Evolutionary conservation across 2,329 filamentous ascomycete genomes (phyloP), one percentile per base, ranked within the genome.

Genomic region (Colletotrichum cuscutae): DNA sequence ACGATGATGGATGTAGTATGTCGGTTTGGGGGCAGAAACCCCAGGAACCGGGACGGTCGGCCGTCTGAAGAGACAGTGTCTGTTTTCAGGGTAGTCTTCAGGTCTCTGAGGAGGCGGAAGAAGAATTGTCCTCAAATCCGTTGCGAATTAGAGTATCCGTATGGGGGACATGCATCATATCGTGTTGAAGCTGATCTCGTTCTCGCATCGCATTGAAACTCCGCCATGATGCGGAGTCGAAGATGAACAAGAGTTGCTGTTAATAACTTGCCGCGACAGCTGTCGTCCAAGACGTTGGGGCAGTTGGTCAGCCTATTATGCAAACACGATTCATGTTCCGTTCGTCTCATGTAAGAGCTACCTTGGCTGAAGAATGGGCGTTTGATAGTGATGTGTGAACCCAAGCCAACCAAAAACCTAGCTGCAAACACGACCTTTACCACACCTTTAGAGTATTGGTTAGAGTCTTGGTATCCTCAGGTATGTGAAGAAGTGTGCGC

Each of bases 1-100:
- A 65, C 28, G n/a, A 15, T 8, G 42, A 4, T 5, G 6, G 22
- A 12, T 7, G 30, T 13, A 73, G 54, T 26, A 60, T 73, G 60
- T 57, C 61, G 12, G 35, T 71, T 13, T 73, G 71, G 67, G 67
- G 60, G 5, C 67, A 71, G 35, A 71, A 66, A 26, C 46, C 71
- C 8, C 19, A n/a, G 7, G n/a, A 22, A 5, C 22, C n/a, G n/a
- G 46, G 35, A 19, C 35, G 4, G 42, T 1, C 24, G 24, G 11
- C 11, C 7, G 30, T 32, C 30, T 32, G 30, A 32, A 9, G 8
- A 32, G 30, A 32, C 30, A 32, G 0, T 15, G 37, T 12, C 37
- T 42, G 37, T 42, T 42, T 42, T 49, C 42, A 49, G n/a, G 32
- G 15, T 28, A 3, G 5, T 19, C 32, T 8, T n/a, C 37, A 32